Conservation (phyloP, 345 rosid genomes). For the Arabis alpina region DNA sequence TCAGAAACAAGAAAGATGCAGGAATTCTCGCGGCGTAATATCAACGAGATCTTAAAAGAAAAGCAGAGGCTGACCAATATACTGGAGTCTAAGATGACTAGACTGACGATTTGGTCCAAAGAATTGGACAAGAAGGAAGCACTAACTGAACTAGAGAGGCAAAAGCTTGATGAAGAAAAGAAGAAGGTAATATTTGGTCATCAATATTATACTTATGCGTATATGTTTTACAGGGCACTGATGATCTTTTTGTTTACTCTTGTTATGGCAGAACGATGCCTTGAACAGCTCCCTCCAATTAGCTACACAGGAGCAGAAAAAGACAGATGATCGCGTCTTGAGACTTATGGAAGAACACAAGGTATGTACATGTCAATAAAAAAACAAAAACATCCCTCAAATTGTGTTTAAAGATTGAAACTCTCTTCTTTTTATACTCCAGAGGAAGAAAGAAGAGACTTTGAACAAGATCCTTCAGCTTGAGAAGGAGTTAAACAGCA, state of each 20-base stretch:
- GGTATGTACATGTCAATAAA: constrained; percentile 43
- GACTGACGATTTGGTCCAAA: constrained; percentile 62
- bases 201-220: constrained; percentile 8
- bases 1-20: constrained; percentile 82
- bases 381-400: background rate
- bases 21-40: constrained; percentile 59
- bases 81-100: constrained; percentile 62
- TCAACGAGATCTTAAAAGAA: constrained; percentile 63
- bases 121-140: constrained; percentile 79
- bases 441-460: constrained; percentile 84
- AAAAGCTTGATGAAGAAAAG: constrained; percentile 82
- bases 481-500: constrained; percentile 66
- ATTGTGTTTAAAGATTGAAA: constrained; percentile 6
- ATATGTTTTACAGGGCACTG: constrained; percentile 31
- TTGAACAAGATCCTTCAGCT: constrained; percentile 62
- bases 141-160: constrained; percentile 79
- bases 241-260: constrained; percentile 25
- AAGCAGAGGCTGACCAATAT: constrained; percentile 62
- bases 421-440: constrained; percentile 35
- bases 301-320: constrained; percentile 82
- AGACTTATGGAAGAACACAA: constrained; percentile 82
- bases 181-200: constrained; percentile 55
- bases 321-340: constrained; percentile 72
- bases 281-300: constrained; percentile 66
- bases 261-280: constrained; percentile 55